phyloP scores from a whole-genome alignment of 768 basidiomycete species.

The Leccinellum luteum region DNA sequence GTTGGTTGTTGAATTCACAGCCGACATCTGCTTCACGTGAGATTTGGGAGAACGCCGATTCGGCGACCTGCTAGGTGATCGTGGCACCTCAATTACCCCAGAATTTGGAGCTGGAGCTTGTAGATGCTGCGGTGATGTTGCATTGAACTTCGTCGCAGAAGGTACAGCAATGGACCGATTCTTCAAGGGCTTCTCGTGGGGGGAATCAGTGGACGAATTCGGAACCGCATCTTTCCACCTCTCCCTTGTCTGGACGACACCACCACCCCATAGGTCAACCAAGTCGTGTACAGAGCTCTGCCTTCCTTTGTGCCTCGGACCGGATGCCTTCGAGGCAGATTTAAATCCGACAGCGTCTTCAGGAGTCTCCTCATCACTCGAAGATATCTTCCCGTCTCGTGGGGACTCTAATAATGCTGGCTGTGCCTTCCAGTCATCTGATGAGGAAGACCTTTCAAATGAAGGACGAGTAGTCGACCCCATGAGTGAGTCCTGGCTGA shows the following conservation, averaged over 20 bases:
- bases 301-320: slow-evolving; percentile 42
- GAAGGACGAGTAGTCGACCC: slow-evolving; percentile 10
- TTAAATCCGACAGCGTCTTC: slow-evolving; percentile 42
- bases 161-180: slow-evolving; percentile 19
- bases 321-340: slow-evolving; percentile 22
- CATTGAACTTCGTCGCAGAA: slow-evolving; percentile 17
- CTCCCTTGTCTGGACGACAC: slow-evolving; percentile 41
- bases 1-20: slow-evolving; percentile 20
- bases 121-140: slow-evolving; percentile 27
- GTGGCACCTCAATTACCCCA: slow-evolving; percentile 15
- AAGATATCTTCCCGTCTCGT: slow-evolving; percentile 38
- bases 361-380: slow-evolving; percentile 57
- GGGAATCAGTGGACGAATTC: slow-evolving; percentile 17
- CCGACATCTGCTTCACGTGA: slow-evolving; percentile 32
- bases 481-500: slow-evolving; percentile 6
- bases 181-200: slow-evolving; percentile 21
- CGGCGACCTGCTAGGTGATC: slow-evolving; percentile 31
- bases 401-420: slow-evolving; percentile 26
- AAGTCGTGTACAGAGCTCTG: slow-evolving; percentile 85
- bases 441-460: slow-evolving; percentile 27
- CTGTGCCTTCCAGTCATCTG: slow-evolving; percentile 51
- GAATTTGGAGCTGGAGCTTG: slow-evolving; percentile 16
- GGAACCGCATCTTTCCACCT: slow-evolving; percentile 32
- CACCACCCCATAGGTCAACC: slow-evolving; percentile 75
- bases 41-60: slow-evolving; percentile 26